A percentile compares a stretch with the other conserved stretches of the same genome.
These are phyloP conservation scores for Fusarium sp. DNA, from an alignment of 2,329 filamentous ascomycete genomes.

Conservation along the genomic window DNA sequence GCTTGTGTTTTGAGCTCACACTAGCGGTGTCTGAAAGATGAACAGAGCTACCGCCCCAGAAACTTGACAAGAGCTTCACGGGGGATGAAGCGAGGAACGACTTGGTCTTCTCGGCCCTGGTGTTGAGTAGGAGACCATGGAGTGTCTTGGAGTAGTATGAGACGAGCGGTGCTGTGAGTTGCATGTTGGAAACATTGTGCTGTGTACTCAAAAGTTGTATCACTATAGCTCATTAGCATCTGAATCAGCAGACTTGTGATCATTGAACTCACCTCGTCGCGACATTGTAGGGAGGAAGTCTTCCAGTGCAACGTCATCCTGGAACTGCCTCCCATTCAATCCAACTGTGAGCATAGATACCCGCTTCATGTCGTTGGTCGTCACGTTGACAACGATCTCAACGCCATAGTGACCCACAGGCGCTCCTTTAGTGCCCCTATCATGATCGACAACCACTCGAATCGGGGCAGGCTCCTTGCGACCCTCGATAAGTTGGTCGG, in stretches of 20 bases:
- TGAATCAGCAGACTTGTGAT: background rate
- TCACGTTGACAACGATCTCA: slow-evolving; percentile 75
- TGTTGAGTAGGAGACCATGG: slow-evolving; percentile 72
- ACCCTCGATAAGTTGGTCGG: slow-evolving; percentile 70
- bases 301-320: slow-evolving; percentile 77
- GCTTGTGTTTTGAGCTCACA: slow-evolving; percentile 54
- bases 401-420: slow-evolving; percentile 75
- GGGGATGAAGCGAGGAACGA: slow-evolving; percentile 85
- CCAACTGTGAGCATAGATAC: slow-evolving; percentile 67
- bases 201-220: slow-evolving; percentile 78
- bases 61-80: slow-evolving; percentile 87
- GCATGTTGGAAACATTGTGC: slow-evolving; percentile 73
- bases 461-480: slow-evolving; percentile 75
- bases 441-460: slow-evolving; percentile 78
- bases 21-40: slow-evolving; percentile 50
- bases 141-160: slow-evolving; percentile 83
- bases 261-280: slow-evolving; percentile 70
- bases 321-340: slow-evolving; percentile 75
- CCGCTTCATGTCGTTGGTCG: slow-evolving; percentile 63
- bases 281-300: slow-evolving; percentile 80
- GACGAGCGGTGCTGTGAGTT: slow-evolving; percentile 74
- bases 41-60: slow-evolving; percentile 73
- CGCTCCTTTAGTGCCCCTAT: slow-evolving; percentile 73
- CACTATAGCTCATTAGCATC: slow-evolving; percentile 63
- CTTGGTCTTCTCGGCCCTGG: slow-evolving; percentile 71